Conservation (phyloP, 2,329 filamentous ascomycete species). For the Penicillium corylophilum region DNA sequence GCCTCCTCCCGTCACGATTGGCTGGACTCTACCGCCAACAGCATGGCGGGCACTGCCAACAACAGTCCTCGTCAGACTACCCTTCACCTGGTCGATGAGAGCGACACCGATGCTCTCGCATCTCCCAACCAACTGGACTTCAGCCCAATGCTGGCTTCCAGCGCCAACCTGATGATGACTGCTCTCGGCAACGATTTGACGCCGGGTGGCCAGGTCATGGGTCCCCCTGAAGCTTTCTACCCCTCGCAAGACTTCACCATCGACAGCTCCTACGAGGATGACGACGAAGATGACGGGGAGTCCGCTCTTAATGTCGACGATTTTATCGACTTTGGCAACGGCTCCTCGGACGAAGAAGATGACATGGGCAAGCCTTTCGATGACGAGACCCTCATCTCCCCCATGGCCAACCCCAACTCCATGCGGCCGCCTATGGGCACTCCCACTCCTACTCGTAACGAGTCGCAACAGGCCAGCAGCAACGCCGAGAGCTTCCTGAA, state of each 20-base stretch:
- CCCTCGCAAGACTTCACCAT: conserved; percentile 58
- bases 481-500: conserved; percentile 57
- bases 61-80: conserved; percentile 44
- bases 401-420: conserved; percentile 49
- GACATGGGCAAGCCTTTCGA: conserved; percentile 51
- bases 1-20: conserved; percentile 48
- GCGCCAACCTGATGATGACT: conserved; percentile 75
- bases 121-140: conserved; percentile 39
- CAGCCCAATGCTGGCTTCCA: conserved; percentile 63
- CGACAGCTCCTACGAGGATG: conserved; percentile 60
- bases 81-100: conserved; percentile 44
- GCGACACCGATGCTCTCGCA: conserved; percentile 44
- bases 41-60: conserved; percentile 42
- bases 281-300: conserved; percentile 65
- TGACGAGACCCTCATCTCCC: conserved; percentile 44
- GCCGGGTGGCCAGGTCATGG: conserved; percentile 62
- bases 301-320: conserved; percentile 65
- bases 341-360: conserved; percentile 59
- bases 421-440: conserved; percentile 27
- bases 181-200: conserved; percentile 58
- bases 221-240: conserved; percentile 74
- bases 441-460: conserved; percentile 37
- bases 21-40: conserved; percentile 44
- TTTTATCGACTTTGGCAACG: conserved; percentile 67
- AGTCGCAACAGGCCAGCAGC: conserved; percentile 30